A percentile compares a stretch with the other conserved stretches of the same genome.
Conservation (phyloP, 2,329 filamentous ascomycete genomes). For the Sarocladium brachiariae region DNA sequence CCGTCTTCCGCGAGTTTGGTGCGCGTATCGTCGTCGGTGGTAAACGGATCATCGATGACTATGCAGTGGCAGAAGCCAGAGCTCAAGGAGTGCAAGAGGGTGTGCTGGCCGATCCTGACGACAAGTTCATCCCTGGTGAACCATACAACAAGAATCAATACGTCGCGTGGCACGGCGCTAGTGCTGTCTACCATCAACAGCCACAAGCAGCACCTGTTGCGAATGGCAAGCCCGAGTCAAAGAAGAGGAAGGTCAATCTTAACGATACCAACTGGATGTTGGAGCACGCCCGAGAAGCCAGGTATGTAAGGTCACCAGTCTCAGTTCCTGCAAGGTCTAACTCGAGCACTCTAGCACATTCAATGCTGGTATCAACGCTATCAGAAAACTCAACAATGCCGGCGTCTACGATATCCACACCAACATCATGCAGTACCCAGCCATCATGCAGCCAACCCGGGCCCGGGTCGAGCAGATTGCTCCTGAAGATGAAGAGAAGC, state of each 20-base stretch:
- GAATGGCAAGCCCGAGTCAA: slow-evolving; percentile 70
- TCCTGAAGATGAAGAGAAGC: slow-evolving; percentile 25
- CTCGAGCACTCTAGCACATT: slow-evolving; percentile 58
- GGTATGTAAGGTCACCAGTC: slow-evolving; percentile 45
- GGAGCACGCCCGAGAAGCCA: slow-evolving; percentile 86
- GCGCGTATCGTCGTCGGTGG: slow-evolving; percentile 91
- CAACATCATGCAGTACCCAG: slow-evolving; percentile 82
- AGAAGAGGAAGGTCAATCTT: slow-evolving; percentile 79
- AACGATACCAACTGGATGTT: slow-evolving; percentile 96
- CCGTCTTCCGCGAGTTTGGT: slow-evolving; percentile 95
- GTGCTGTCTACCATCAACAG: slow-evolving; percentile 86
- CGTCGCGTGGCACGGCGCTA: slow-evolving; percentile 96
- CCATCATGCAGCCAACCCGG: slow-evolving; percentile 82
- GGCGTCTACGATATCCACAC: slow-evolving; percentile 94
- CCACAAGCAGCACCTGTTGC: slow-evolving; percentile 69
- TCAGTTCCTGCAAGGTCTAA: slow-evolving; percentile 11
- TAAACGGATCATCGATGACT: slow-evolving; percentile 80
- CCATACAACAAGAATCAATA: slow-evolving; percentile 99
- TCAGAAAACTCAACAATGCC: slow-evolving; percentile 60
- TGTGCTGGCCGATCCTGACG: slow-evolving; percentile 84
- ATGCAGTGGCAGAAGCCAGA: slow-evolving; percentile 68
- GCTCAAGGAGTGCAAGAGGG: slow-evolving; percentile 78
- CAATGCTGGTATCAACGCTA: slow-evolving; percentile 65
- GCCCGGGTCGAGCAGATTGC: slow-evolving; percentile 71
- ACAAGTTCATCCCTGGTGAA: slow-evolving; percentile 68